These are phyloP conservation scores for Amanita rubescens DNA, from an alignment of 768 basidiomycete genomes.

Conservation along the genomic window DNA sequence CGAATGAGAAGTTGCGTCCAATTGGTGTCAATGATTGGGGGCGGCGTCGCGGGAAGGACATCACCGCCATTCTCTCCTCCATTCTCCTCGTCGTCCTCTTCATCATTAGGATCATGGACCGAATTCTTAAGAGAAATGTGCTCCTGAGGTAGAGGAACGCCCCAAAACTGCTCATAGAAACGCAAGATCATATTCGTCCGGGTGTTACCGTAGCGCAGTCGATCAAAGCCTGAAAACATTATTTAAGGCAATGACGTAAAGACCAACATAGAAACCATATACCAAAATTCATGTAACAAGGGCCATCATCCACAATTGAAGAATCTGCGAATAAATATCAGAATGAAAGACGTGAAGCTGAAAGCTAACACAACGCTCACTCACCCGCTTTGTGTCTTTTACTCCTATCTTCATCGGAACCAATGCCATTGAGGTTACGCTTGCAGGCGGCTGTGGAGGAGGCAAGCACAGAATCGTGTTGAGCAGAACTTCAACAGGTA, in stretches of 20 bases:
- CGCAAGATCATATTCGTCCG: too few relatives aligned
- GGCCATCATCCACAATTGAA: conserved; percentile 2
- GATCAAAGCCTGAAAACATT: conserved; percentile 1
- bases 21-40: conserved; percentile 5
- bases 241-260: neutral
- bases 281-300: neutral
- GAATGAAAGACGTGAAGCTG: neutral
- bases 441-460: neutral
- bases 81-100: too few relatives aligned
- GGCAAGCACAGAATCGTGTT: too few relatives aligned
- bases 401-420: neutral
- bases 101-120: neutral
- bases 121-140: neutral
- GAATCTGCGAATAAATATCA: neutral
- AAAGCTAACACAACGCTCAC: neutral
- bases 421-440: neutral
- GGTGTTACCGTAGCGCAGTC: neutral
- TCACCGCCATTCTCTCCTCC: neutral
- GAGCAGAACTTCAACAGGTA: too few relatives aligned
- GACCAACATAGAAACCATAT: neutral
- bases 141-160: conserved; percentile 1
- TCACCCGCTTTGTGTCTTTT: neutral
- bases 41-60: neutral
- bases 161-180: conserved; percentile 2
- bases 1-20: conserved; percentile 3